Evolutionary conservation across 208 protist genomes (phyloP).

Genomic region (Zelonia costaricensis): DNA sequence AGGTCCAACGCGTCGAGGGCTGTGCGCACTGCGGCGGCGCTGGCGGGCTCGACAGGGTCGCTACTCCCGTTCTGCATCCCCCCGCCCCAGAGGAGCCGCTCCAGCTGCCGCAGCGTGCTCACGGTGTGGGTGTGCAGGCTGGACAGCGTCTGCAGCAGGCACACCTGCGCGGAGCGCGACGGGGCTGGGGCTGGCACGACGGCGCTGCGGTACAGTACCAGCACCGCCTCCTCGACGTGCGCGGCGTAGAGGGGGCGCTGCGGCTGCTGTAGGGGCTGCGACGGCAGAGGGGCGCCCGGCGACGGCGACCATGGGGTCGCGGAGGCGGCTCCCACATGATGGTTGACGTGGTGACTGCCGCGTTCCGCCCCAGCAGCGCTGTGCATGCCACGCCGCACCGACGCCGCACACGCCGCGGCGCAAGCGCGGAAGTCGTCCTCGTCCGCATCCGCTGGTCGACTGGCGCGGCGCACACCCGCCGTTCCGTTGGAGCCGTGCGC

Average conservation of each 20-base stretch:
- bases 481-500: not conserved
- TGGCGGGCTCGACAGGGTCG: not conserved
- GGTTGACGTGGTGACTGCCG: too few species aligned
- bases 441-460: not conserved
- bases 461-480: not conserved
- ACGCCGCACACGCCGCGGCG: slow-evolving; percentile 12
- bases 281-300: not conserved
- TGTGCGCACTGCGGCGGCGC: not conserved
- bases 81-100: not conserved
- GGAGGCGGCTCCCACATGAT: too few species aligned
- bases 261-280: not conserved
- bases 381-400: not conserved
- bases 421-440: slow-evolving; percentile 7
- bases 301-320: not conserved
- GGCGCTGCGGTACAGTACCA: slow-evolving; percentile 14
- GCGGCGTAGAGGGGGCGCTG: slow-evolving; percentile 5
- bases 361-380: not conserved
- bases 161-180: slow-evolving; percentile 23
- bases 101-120: slow-evolving; percentile 19
- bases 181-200: slow-evolving; percentile 28
- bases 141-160: slow-evolving; percentile 27
- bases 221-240: slow-evolving; percentile 14
- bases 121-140: slow-evolving; percentile 24
- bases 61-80: not conserved
- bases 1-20: slow-evolving; percentile 11